phyloP scores from a whole-genome alignment of 176 grass and related monocot genomes.

The Areca catechu region DNA sequence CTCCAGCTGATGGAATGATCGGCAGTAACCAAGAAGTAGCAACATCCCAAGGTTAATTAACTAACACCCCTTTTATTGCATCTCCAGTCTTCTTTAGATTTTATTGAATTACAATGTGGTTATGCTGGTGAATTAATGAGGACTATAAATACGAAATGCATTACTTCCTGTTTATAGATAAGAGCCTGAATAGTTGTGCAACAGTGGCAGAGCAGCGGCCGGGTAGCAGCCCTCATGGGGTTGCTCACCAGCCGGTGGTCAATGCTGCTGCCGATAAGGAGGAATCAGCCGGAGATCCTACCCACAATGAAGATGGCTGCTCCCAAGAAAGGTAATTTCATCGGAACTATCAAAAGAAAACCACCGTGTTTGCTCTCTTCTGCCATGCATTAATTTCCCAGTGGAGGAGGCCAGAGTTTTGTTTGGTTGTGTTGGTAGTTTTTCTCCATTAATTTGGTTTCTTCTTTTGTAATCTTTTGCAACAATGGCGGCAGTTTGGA shows the following conservation, averaged over 20 bases:
- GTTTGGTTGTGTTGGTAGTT: no score
- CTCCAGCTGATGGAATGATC: neutral
- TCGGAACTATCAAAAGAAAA: no score
- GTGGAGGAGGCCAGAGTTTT: no score
- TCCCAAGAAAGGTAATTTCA: conserved; percentile 55
- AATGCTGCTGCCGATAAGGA: conserved; percentile 27
- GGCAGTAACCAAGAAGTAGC: conserved; percentile 23
- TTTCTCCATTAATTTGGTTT: conserved; percentile 2
- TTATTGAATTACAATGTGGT: no score
- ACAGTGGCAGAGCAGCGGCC: conserved; percentile 12
- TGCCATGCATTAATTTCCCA: no score
- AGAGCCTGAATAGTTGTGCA: conserved; percentile 27
- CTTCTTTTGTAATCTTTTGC: conserved; percentile 23
- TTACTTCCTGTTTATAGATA: conserved; percentile 34
- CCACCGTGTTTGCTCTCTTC: no score
- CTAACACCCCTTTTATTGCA: neutral
- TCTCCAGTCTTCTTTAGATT: neutral
- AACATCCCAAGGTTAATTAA: conserved; percentile 33
- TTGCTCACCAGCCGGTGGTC: conserved; percentile 32
- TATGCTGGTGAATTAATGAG: no score
- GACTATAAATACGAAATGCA: no score
- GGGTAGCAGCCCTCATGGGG: conserved; percentile 2
- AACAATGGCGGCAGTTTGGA: conserved; percentile 43
- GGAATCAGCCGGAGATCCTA: conserved; percentile 31
- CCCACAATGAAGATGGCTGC: conserved; percentile 35